These are phyloP conservation scores for Graphilbum sp. DNA, from an alignment of 2,329 filamentous ascomycete genomes.

Conservation along the genomic window DNA sequence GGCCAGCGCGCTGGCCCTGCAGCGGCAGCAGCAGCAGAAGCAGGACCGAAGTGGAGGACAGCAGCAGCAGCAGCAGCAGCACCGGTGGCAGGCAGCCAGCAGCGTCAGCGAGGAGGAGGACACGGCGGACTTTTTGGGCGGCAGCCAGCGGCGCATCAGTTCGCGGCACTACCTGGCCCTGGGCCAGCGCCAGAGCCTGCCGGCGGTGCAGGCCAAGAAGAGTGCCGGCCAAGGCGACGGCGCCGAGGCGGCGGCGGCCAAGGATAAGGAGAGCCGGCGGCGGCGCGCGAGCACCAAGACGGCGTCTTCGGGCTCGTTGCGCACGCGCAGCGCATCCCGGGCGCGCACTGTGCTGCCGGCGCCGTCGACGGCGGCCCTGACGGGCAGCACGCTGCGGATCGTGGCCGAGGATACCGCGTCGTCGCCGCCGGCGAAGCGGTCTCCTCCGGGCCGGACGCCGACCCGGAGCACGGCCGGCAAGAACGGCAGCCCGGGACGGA, in stretches of 20 bases:
- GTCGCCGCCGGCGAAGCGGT: too few relatives aligned
- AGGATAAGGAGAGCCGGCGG: neutral
- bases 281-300: neutral
- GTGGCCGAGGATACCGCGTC: neutral
- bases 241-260: neutral
- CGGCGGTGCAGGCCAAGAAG: neutral
- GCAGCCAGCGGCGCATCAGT: neutral
- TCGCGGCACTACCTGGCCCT: neutral
- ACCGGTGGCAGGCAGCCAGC: slow-evolving; percentile 5
- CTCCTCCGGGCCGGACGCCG: too few relatives aligned
- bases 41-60: too few relatives aligned
- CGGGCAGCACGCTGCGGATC: neutral
- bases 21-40: neutral
- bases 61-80: too few relatives aligned
- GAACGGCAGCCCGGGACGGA: too few relatives aligned
- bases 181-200: neutral
- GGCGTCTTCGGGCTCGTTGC: too few relatives aligned
- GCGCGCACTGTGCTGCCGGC: neutral
- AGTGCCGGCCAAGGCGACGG: too few relatives aligned
- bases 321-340: too few relatives aligned
- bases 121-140: neutral
- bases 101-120: neutral
- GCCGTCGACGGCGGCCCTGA: neutral
- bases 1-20: neutral
- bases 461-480: too few relatives aligned